Evolutionary conservation across 257 asterid genomes (phyloP).

Genomic region (Solanum appendiculatum): DNA sequence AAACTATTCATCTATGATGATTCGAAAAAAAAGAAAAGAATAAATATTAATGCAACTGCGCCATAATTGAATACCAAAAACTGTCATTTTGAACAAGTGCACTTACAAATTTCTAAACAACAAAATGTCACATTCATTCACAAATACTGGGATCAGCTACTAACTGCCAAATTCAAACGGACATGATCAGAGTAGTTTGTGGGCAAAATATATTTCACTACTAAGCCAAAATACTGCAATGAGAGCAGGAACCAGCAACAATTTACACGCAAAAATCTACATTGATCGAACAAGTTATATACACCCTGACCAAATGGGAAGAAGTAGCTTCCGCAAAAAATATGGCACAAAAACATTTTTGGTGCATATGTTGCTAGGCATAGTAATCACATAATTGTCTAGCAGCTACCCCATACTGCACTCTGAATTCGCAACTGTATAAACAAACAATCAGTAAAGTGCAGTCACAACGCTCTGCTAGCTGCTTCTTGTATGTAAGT

Average conservation of each 20-base stretch:
- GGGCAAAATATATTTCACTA: not conserved
- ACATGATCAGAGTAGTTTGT: not conserved
- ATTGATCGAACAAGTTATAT: not conserved
- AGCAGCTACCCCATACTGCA: not conserved
- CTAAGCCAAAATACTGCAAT: not conserved
- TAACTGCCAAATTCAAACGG: not conserved
- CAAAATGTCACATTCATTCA: not conserved
- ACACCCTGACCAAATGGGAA: not conserved
- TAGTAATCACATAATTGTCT: not conserved
- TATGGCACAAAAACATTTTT: not conserved
- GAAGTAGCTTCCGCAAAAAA: not conserved
- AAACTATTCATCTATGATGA: not conserved
- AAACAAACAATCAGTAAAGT: not conserved
- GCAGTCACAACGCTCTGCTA: constrained; percentile 36
- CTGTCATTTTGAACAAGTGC: not conserved
- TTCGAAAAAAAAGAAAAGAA: not conserved
- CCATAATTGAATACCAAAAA: not conserved
- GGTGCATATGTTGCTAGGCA: not conserved
- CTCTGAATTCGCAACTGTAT: not conserved
- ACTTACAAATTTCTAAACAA: not conserved
- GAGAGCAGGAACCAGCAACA: not conserved
- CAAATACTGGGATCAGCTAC: not conserved
- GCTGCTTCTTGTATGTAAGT: constrained; percentile 64
- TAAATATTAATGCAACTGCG: not conserved
- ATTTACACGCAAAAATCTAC: not conserved